Base-by-base conservation (phyloP, 2,329 filamentous ascomycete genomes). In the Colletotrichum australisinense region DNA sequence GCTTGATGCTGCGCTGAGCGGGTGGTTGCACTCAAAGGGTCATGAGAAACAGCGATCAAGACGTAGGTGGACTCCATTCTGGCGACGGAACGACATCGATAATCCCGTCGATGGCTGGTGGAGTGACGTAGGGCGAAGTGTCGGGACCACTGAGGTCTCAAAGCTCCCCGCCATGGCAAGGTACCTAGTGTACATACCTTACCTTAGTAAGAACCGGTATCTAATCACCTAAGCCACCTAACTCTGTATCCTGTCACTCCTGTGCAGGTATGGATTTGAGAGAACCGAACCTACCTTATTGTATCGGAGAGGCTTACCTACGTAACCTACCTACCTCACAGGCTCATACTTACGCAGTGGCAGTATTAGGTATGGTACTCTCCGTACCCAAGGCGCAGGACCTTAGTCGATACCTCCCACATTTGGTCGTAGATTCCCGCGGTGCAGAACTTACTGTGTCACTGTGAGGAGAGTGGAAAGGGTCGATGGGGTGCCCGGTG, bases 21-120 rank as follows among this genome's bases (percentile, higher is more conserved):
- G 58, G 26, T 32, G n/a, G 30, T 63, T 30, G 42, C 22, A 28
- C 59, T 52, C 59, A 32, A 32, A 49, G 38, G 22, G 59, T 63
- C 26, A 19, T 59, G 38, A 38, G 22, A 46, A 63, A 22, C 55
- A 67, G 68, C 68, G 55, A 67, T 70, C 63, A 59, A 70, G 55
- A 70, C 63, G 68, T 67, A 42, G 28, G 42, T 49, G 14, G 62
- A 55, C 52, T 59, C 68, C 53, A 59, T 66, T 58, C 46, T 32
- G 32, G 68, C 30, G 26, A 46, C n/a, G 28, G n/a, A 63, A 49
- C 62, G 63, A 58, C 68, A 71, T 67, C 68, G 68, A 71, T 56
- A 22, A 62, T 58, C 56, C 46, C 56, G 63, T 71, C 14, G 56
- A 46, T 32, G 19, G 46, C 57, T n/a, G 63, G 32, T 71, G 63